Evolutionary conservation across 345 rosid species (phyloP).

Genomic region (Mercurialis annua): DNA sequence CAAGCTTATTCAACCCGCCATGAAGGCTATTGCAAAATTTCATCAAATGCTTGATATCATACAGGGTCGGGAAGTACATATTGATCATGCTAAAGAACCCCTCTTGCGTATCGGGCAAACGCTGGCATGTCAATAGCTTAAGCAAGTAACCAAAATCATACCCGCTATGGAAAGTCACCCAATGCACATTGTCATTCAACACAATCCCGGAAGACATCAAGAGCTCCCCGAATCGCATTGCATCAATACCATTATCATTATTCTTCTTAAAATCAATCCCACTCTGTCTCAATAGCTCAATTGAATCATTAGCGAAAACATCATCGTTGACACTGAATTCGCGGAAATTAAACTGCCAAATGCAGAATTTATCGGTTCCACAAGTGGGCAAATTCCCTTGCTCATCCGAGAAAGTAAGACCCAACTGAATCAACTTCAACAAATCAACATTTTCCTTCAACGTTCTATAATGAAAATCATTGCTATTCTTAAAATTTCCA

Average conservation of each 20-base stretch:
- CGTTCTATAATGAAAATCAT: constrained; percentile 53
- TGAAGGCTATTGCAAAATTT: constrained; percentile 68
- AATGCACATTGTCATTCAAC: constrained; percentile 57
- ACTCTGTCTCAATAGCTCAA: constrained; percentile 54
- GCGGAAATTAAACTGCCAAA: constrained; percentile 79
- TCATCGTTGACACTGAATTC: constrained; percentile 57
- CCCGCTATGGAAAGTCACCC: constrained; percentile 80
- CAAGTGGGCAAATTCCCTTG: constrained; percentile 62
- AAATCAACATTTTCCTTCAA: constrained; percentile 62
- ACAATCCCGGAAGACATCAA: constrained; percentile 78
- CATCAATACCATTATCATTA: constrained; percentile 50
- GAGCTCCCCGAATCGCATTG: constrained; percentile 48
- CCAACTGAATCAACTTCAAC: constrained; percentile 73
- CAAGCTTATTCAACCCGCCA: constrained; percentile 77
- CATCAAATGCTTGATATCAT: constrained; percentile 70
- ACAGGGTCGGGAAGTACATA: constrained; percentile 55
- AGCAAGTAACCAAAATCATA: constrained; percentile 79
- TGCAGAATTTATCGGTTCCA: constrained; percentile 54
- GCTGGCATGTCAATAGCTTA: constrained; percentile 60
- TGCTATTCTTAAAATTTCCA: constrained; percentile 46
- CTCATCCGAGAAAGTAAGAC: constrained; percentile 65
- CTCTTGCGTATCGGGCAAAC: constrained; percentile 47
- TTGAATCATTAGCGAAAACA: constrained; percentile 53
- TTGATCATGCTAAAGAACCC: constrained; percentile 51
- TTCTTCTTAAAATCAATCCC: constrained; percentile 69